Evolutionary conservation across 441 rosid genomes (phyloP), one percentile per base, ranked within the genome.

Genomic region (Omphalea diandra): DNA sequence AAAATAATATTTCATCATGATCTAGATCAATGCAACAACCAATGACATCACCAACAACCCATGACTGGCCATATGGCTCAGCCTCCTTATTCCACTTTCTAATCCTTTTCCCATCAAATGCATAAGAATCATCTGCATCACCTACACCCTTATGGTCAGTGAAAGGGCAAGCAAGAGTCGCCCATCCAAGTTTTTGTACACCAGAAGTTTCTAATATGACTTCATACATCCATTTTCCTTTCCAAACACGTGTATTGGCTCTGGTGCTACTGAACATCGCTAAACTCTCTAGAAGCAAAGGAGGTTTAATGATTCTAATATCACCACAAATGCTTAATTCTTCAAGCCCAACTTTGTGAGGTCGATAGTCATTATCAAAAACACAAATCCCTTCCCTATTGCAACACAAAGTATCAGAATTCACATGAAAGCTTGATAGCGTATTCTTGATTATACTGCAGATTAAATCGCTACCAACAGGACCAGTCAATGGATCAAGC

Each of bases 211-310:
- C 99, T 57, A 95, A 84, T 53, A 82, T 75, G 24, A 89, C 96
- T 87, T 95, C 99, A 77, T 93, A 95, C 99, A 95, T 93, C 98
- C 99, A 95, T 83, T 88, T 93, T 20, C 99, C 94, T 83, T 84
- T 86, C 99, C 99, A 95, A 70, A 89, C 90, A 81, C 83, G 86
- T 71, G 81, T 85, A 83, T 95, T 95, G 52, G 97, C 95, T 84
- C 97, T 90, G 49, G 78, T 84, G 24, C 98, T 90, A 71, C 98
- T 89, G 76, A 95, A 95, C 75, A 89, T 77, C 17, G 98, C 88
- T 76, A 89, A 76, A 83, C 99, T 93, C 88, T 95, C 99, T 29
- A 93, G 73, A 32, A 89, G 90, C 75, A 90, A 82, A 38, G 97
- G 94, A 3, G 86, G 84, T 78, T 84, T 88, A 44, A 86, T 68